Evolutionary conservation across 1,284 basidiomycete species (phyloP).

Genomic region (Sparassis latifolia): DNA sequence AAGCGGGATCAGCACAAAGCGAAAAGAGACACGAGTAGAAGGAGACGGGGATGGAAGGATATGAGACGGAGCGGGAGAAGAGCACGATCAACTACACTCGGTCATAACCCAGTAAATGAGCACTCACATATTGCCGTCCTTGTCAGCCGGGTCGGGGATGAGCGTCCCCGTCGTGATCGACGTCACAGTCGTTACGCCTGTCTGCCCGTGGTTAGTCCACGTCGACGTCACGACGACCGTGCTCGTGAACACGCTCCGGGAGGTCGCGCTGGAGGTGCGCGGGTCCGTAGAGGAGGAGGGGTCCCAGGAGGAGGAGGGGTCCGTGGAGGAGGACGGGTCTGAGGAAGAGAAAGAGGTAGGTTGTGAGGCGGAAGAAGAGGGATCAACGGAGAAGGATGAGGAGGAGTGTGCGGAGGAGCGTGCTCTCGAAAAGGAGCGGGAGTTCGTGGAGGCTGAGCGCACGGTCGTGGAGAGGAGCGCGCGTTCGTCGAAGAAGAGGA

Average conservation of each 20-base stretch:
- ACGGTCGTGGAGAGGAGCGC: not conserved
- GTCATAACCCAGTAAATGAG: not conserved
- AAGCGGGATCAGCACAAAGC: not conserved
- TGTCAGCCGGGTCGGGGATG: conserved; percentile 11
- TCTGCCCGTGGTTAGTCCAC: conserved; percentile 6
- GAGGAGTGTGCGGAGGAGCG: not conserved
- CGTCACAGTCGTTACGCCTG: conserved; percentile 12
- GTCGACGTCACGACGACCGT: conserved; percentile 17
- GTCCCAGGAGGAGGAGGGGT: not conserved
- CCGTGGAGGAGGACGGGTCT: not conserved
- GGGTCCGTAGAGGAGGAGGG: not conserved
- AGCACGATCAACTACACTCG: not conserved
- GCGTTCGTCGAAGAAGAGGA: not conserved
- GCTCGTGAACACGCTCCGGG: not conserved
- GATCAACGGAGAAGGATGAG: not conserved
- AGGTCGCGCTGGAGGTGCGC: not conserved
- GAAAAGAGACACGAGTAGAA: not conserved
- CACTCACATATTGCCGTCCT: conserved; percentile 12
- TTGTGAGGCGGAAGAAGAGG: not conserved
- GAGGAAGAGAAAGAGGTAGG: not conserved
- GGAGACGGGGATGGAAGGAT: not conserved
- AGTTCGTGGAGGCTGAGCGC: not conserved
- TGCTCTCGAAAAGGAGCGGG: not conserved
- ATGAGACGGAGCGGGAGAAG: too few species aligned
- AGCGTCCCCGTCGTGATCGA: conserved; percentile 19